phyloP scores from a whole-genome alignment of 495 filamentous ascomycete genomes.

The Annulohypoxylon moriforme region DNA sequence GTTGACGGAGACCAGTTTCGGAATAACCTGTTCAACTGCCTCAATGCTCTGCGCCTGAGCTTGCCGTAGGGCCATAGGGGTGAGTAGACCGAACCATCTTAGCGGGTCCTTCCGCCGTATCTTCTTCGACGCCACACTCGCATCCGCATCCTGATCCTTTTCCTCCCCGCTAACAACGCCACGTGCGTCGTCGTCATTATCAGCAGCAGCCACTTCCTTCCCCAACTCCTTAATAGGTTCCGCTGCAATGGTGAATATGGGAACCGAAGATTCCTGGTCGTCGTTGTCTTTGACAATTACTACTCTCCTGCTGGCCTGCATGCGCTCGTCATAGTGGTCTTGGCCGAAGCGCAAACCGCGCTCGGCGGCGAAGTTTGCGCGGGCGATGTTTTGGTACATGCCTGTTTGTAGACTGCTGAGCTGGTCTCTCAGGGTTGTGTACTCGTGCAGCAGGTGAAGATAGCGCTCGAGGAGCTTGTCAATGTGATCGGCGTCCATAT shows the following conservation, averaged over 20 bases:
- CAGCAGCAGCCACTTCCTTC: background rate
- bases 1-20: slow-evolving; percentile 56
- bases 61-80: slow-evolving; percentile 67
- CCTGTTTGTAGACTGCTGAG: slow-evolving; percentile 67
- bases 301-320: slow-evolving; percentile 68
- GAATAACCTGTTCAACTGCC: slow-evolving; percentile 59
- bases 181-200: too few relatives aligned
- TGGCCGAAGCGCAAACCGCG: slow-evolving; percentile 71
- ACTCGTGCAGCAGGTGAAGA: slow-evolving; percentile 74
- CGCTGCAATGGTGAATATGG: slow-evolving; percentile 25
- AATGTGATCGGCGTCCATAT: slow-evolving; percentile 56
- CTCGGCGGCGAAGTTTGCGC: slow-evolving; percentile 76
- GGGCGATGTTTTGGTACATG: slow-evolving; percentile 67
- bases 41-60: slow-evolving; percentile 64
- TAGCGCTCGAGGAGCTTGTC: slow-evolving; percentile 77
- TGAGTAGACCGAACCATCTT: slow-evolving; percentile 76
- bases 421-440: slow-evolving; percentile 69
- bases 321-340: slow-evolving; percentile 77
- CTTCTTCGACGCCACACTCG: background rate
- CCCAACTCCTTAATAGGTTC: slow-evolving; percentile 7
- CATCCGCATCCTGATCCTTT: slow-evolving; percentile 3
- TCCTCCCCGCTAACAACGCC: background rate
- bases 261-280: slow-evolving; percentile 14
- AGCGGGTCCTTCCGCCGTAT: slow-evolving; percentile 63
- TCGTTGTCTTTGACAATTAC: slow-evolving; percentile 16